Conservation (phyloP, 2,329 filamentous ascomycete genomes). For the Phialophora macrospora region DNA sequence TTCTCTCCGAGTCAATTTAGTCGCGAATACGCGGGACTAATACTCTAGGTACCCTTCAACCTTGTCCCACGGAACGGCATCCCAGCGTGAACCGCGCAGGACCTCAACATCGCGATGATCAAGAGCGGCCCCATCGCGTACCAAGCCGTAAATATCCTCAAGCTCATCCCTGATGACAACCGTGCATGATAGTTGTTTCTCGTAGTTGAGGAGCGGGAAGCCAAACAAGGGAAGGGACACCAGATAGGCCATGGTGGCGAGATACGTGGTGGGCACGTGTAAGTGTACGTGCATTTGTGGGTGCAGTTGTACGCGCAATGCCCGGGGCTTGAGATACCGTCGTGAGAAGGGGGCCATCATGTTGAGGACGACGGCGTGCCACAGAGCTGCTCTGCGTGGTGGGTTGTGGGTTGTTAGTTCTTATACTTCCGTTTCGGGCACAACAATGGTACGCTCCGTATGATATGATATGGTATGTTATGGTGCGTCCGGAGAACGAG, state of each 20-base stretch:
- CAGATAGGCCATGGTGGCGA: neutral
- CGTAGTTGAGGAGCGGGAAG: neutral
- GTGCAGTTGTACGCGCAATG: neutral
- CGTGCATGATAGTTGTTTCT: neutral
- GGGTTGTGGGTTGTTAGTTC: neutral
- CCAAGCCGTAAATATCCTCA: neutral
- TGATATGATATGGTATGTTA: too few species aligned
- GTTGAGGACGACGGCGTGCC: neutral
- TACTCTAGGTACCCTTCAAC: neutral
- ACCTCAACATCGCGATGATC: neutral
- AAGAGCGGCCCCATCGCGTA: neutral
- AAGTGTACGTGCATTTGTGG: neutral
- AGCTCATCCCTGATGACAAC: neutral
- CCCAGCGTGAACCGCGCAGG: neutral
- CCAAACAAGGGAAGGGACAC: neutral
- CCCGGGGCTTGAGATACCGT: neutral
- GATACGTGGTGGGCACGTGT: neutral
- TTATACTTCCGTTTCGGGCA: neutral
- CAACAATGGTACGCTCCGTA: too few species aligned
- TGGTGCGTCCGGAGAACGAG: too few species aligned
- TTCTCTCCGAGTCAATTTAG: neutral
- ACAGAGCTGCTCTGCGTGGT: neutral
- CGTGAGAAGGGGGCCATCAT: neutral
- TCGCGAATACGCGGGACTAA: neutral
- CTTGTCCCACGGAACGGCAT: neutral